A percentile compares a stretch with the other conserved stretches of the same genome.
phyloP scores from a whole-genome alignment of 2,329 filamentous ascomycete genomes.

The Remersonia thermophila region DNA sequence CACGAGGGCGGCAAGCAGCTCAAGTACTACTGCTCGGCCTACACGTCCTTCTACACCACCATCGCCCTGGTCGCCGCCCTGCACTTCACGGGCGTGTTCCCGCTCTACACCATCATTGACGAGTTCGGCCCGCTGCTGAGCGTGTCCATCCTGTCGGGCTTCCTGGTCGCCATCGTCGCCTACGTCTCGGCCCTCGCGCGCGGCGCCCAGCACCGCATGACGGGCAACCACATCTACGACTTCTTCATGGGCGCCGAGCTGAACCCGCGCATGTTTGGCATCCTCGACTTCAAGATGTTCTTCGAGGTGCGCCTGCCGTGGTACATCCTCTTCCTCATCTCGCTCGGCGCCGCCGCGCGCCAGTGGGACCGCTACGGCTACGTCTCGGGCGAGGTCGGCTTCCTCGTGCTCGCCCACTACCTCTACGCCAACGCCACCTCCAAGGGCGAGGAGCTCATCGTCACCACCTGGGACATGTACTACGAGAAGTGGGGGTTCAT shows the following conservation, averaged over 20 bases:
- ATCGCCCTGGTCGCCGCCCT: slow-evolving; percentile 58
- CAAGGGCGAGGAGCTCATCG: slow-evolving; percentile 73
- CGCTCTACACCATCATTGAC: slow-evolving; percentile 82
- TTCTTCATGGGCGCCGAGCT: slow-evolving; percentile 87
- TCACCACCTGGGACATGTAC: slow-evolving; percentile 80
- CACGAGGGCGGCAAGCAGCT: slow-evolving; percentile 77
- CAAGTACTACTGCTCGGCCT: slow-evolving; percentile 86
- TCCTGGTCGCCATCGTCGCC: slow-evolving; percentile 67
- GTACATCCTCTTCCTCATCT: slow-evolving; percentile 66
- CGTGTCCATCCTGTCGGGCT: slow-evolving; percentile 86
- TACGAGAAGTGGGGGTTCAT: slow-evolving; percentile 85
- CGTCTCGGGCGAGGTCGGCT: slow-evolving; percentile 59
- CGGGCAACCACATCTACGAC: slow-evolving; percentile 67
- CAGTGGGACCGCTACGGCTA: slow-evolving; percentile 71
- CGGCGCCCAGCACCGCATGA: slow-evolving; percentile 85
- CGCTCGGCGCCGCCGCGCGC: slow-evolving; percentile 54
- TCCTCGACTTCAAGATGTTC: slow-evolving; percentile 89
- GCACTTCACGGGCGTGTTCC: slow-evolving; percentile 76
- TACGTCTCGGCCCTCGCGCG: slow-evolving; percentile 75
- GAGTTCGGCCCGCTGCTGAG: slow-evolving; percentile 89
- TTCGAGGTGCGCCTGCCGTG: slow-evolving; percentile 78
- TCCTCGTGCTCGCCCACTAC: slow-evolving; percentile 68
- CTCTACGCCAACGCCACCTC: slow-evolving; percentile 73
- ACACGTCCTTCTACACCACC: slow-evolving; percentile 77
- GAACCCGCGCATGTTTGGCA: slow-evolving; percentile 74